Evolutionary conservation across 352 stramenopile genomes (phyloP), one percentile per base, ranked within the genome.

Genomic region (Aphanomyces cochlioides): DNA sequence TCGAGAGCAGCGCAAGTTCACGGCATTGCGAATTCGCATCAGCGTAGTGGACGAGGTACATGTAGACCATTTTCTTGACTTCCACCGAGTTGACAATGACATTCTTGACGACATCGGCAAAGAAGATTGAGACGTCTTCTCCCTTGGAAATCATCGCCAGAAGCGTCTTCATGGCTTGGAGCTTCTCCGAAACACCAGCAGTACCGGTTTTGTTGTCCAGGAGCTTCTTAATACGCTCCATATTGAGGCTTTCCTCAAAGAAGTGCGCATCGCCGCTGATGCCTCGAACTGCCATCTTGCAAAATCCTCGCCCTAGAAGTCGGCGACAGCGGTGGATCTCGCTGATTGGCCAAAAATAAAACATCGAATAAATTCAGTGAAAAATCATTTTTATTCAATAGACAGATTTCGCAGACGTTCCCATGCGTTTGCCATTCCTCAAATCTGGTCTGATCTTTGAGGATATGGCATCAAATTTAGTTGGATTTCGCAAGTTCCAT

Each of bases 51-150:
- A 98, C 95, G 13, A 99, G 83, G 78, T 98, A 99, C 82, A 99
- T 99, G 81, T 99, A 99, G 28, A 99, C 96, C 82, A 99, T 97
- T 79, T 99, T 99, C 73, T 99, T 98, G n/a, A 99, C 93, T 77
- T 99, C 97, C 38, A 99, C 88, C 54, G 83, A 97, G 34, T 90
- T 91, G 37, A 96, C 88, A 69, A 96, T 92, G 15, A 96, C 87
- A 77, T 98, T 98, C 75, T 95, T 94, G 56, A 99, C 96, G 21
- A 99, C 96, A 72, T 98, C 94, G 3, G 95, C 89, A 78, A 99
- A 99, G 85, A 99, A 99, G 50, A 97, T 88, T 45, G 87, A 97
- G 13, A 99, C 96, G 79, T 99, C 94, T 57, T 97, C 88, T 36
- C 95, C 95, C 77, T 99, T 99, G 75, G 83, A 96, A 72, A 99